Conservation (phyloP, 225 moss, liverwort and hornwort genomes). For the Pseudoscleropodium purum region DNA sequence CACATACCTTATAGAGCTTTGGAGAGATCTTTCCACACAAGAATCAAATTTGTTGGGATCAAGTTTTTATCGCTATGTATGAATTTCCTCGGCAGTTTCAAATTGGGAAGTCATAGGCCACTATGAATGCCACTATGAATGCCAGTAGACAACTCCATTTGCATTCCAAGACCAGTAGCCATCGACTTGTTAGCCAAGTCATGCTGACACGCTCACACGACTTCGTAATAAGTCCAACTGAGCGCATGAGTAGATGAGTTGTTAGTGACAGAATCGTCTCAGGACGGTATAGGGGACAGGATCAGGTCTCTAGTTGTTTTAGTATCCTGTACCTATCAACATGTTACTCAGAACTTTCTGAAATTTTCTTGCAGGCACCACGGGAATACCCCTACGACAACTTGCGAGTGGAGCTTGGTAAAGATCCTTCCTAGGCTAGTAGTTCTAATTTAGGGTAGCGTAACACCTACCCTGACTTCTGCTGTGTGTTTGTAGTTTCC, state of each 20-base stretch:
- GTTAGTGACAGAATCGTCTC: neutral
- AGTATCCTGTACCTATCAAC: neutral
- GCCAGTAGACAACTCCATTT: neutral
- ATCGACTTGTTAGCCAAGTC: neutral
- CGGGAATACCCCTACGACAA: constrained; percentile 82
- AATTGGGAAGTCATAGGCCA: neutral
- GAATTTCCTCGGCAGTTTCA: neutral
- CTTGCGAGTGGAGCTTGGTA: constrained; percentile 84
- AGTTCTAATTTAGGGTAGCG: neutral
- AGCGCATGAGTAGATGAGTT: neutral
- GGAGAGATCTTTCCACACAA: neutral
- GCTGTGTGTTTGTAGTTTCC: neutral
- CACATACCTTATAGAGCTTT: neutral
- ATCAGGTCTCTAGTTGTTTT: neutral
- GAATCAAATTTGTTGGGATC: neutral
- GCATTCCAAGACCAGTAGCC: neutral
- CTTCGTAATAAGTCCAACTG: neutral
- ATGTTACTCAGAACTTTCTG: neutral
- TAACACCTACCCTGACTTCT: neutral
- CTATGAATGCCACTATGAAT: neutral
- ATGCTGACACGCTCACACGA: neutral
- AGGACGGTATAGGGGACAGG: neutral
- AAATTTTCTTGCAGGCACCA: constrained; percentile 49
- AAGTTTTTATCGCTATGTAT: neutral
- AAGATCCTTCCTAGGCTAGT: constrained; percentile 24